Evolutionary conservation across 495 filamentous ascomycete genomes (phyloP), one percentile per base, ranked within the genome.

Genomic region (Venustampulla echinocandica): DNA sequence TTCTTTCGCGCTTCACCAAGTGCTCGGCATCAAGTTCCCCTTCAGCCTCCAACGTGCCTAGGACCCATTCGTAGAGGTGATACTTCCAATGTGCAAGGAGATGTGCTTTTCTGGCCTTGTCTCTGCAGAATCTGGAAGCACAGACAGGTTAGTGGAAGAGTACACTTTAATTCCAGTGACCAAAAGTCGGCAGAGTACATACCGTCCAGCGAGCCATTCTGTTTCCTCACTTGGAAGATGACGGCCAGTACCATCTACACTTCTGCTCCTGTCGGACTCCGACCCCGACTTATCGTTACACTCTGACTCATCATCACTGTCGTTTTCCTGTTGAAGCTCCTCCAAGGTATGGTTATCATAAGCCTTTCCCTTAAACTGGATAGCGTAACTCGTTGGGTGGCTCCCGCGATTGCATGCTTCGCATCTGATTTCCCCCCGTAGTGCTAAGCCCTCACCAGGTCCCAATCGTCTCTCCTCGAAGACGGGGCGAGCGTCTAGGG

Each of bases 371-470:
- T 58, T 62, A 48, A 94, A 78, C 6, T 67, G 69, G 33, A 92
- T 61, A 37, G 70, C 65, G 18, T 58, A 77, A 20, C 72, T 84
- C 0, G 85, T 81, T 0, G 79, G 74, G 55, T 94, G 87, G 0
- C 63, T 67, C 9, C 70, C 72, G 30, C 86, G 74, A 38, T 85
- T 84, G 55, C 88, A 95, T 0, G 87, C 88, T 51, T 84, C 82
- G 52, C 88, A 95, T 0, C 64, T 63, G 17, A 76, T 56, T 4
- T 68, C 50, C 11, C 66, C 63, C 0, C 69, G 53, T 3, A 68
- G 4, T 18, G 62, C 52, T 15, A 57, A 54, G 9, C 50, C 37
- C n/a, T 57, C 61, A 0, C 42, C 52, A 2, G 32, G 20, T 13
- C 27, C 19, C 7, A 69, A 38, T 25, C 67, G 58, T 15, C 63